These are phyloP conservation scores for Oryza glumipatula DNA, from an alignment of 176 grass and related monocot genomes.

Conservation along the genomic window DNA sequence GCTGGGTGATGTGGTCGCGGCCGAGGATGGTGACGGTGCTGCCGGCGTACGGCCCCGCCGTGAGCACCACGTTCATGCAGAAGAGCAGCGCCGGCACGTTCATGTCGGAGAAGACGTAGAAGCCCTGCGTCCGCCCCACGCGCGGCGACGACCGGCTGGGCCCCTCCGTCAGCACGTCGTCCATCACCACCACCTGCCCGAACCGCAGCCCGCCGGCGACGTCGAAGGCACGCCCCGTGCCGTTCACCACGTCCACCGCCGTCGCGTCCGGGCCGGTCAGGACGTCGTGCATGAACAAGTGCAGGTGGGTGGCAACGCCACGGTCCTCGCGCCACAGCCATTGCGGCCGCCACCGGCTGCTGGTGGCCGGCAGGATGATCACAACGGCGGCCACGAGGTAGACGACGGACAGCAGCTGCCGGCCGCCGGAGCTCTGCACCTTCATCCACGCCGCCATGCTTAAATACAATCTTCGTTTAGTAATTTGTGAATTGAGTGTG, in stretches of 20 bases:
- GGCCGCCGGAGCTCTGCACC: too few species aligned
- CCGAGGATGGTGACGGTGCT: neutral
- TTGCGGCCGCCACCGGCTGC: too few species aligned
- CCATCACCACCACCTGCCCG: neutral
- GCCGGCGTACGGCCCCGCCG: neutral
- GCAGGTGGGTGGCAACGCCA: neutral
- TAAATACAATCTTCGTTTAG: too few species aligned
- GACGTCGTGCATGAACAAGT: neutral
- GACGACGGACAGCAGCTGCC: too few species aligned
- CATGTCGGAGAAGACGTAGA: neutral
- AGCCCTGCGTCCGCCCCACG: neutral
- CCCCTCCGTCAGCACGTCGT: neutral
- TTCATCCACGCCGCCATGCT: too few species aligned
- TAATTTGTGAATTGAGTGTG: too few species aligned
- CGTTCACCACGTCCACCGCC: neutral
- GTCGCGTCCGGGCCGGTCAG: neutral
- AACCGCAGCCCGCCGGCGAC: neutral
- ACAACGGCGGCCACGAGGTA: too few species aligned
- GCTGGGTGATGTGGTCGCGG: neutral
- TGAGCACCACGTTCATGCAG: neutral
- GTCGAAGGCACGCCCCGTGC: too few species aligned
- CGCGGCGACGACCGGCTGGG: neutral
- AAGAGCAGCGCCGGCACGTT: neutral
- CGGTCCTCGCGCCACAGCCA: too few species aligned
- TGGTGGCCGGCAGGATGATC: too few species aligned